Conservation (phyloP, 495 filamentous ascomycete genomes). For the Neurospora tetrasperma region DNA sequence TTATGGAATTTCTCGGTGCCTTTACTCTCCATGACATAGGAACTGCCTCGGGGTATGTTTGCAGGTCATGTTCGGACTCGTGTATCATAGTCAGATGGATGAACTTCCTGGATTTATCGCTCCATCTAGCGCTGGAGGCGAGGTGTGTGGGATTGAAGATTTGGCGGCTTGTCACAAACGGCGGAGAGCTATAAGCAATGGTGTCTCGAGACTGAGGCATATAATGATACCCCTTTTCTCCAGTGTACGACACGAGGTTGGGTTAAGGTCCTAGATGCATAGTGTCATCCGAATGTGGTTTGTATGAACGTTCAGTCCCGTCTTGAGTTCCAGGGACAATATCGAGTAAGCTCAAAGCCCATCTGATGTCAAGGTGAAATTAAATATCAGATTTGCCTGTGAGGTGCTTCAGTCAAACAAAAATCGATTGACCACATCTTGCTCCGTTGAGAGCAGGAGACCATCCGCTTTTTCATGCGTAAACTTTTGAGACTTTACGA, state of each 20-base stretch:
- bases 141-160: not conserved
- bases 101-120: not conserved
- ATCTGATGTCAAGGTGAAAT: not conserved
- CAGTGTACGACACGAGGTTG: not conserved
- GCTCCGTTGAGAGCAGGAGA: not conserved
- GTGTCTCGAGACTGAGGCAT: not conserved
- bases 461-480: not conserved
- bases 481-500: not conserved
- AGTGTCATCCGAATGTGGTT: not conserved
- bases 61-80: not conserved
- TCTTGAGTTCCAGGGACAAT: not conserved
- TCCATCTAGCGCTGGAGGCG: not conserved
- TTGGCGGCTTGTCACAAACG: not conserved
- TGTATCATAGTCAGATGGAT: not conserved
- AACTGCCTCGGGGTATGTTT: not conserved
- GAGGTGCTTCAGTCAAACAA: not conserved
- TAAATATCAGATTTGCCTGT: not conserved
- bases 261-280: not conserved
- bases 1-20: not conserved
- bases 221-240: not conserved
- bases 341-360: not conserved
- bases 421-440: not conserved
- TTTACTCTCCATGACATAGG: not conserved
- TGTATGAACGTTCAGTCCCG: not conserved
- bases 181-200: not conserved